Evolutionary conservation across 2,329 filamentous ascomycete genomes (phyloP).

Genomic region (Zymoseptoria tritici): DNA sequence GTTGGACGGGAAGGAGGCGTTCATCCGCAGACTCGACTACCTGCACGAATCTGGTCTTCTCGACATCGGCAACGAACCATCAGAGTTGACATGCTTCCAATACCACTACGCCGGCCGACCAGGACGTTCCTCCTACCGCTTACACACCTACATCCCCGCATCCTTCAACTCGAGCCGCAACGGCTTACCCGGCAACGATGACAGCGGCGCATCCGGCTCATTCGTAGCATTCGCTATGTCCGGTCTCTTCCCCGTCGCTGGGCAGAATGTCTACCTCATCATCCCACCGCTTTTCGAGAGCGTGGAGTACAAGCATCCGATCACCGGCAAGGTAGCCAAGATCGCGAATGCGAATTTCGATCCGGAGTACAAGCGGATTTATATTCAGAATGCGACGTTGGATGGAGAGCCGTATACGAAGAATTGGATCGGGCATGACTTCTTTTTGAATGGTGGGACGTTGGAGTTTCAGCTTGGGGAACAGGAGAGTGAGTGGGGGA

Average conservation of each 20-base stretch:
- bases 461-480: conserved; percentile 16
- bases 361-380: conserved; percentile 24
- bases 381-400: conserved; percentile 19
- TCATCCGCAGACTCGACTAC: conserved; percentile 34
- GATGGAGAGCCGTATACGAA: conserved; percentile 14
- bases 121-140: conserved; percentile 17
- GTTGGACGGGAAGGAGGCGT: conserved; percentile 33
- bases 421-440: conserved; percentile 21
- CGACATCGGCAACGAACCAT: conserved; percentile 39
- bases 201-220: conserved; percentile 15
- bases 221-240: conserved; percentile 21
- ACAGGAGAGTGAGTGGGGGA: conserved; percentile 18
- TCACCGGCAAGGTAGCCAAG: conserved; percentile 15
- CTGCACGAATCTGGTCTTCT: conserved; percentile 36
- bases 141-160: conserved; percentile 17
- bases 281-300: conserved; percentile 18
- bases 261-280: conserved; percentile 19
- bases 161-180: conserved; percentile 14
- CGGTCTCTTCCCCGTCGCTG: conserved; percentile 18
- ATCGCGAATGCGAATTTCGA: conserved; percentile 29
- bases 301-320: conserved; percentile 18
- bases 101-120: conserved; percentile 38
- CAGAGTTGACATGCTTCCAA: conserved; percentile 37
- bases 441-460: conserved; percentile 15
- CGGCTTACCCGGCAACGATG: conserved; percentile 19